A percentile compares a stretch with the other conserved stretches of the same genome.
These are phyloP conservation scores for Hippophae gyantsensis DNA, from an alignment of 306 rosid genomes.

Conservation along the genomic window DNA sequence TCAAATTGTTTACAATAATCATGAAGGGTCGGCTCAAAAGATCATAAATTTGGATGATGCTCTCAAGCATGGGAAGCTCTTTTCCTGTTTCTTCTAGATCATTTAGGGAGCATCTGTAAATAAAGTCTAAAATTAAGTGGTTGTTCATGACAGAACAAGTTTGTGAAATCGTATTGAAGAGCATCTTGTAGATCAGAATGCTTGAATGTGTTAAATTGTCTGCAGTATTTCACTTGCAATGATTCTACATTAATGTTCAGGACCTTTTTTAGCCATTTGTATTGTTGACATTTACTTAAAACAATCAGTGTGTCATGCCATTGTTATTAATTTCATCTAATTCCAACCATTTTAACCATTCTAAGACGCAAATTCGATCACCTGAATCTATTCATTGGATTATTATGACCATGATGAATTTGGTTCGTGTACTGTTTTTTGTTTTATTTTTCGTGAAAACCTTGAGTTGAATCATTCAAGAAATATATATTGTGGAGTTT, in stretches of 20 bases:
- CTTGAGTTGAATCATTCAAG: too few relatives aligned
- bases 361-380: too few relatives aligned
- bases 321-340: too few relatives aligned
- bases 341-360: too few relatives aligned
- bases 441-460: neutral
- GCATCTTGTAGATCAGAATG: constrained; percentile 21
- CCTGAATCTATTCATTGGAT: neutral
- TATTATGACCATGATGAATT: neutral
- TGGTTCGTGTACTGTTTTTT: neutral
- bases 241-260: constrained; percentile 11
- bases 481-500: neutral
- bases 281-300: too few relatives aligned
- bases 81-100: constrained; percentile 32
- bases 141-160: constrained; percentile 18
- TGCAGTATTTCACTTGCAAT: constrained; percentile 17
- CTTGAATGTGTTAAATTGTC: constrained; percentile 22
- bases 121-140: constrained; percentile 27
- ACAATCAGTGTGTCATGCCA: too few relatives aligned
- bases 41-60: constrained; percentile 8
- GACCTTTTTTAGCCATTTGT: neutral
- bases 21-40: constrained; percentile 8
- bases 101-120: constrained; percentile 35
- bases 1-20: constrained; percentile 17
- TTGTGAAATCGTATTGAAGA: constrained; percentile 26
- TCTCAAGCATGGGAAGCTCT: constrained; percentile 14